phyloP scores from a whole-genome alignment of 306 rosid genomes.

The Carpinus fangiana region DNA sequence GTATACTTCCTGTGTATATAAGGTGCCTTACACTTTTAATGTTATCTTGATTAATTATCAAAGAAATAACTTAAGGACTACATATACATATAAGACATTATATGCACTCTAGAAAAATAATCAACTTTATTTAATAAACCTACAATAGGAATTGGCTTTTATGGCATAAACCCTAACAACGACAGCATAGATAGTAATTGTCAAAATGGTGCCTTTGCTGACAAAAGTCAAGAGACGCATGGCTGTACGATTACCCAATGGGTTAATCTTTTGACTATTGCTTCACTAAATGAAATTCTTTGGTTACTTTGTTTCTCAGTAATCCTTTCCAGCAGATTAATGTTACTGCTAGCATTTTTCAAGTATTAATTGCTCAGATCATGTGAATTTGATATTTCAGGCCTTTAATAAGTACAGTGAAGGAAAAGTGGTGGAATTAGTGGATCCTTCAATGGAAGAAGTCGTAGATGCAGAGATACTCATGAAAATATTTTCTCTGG shows the following conservation, averaged over 20 bases:
- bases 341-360: background rate
- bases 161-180: no score
- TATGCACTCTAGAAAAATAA: no score
- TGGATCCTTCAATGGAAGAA: slow-evolving; percentile 80
- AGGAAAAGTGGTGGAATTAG: slow-evolving; percentile 50
- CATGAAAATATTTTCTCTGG: slow-evolving; percentile 66
- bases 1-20: no score
- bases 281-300: background rate
- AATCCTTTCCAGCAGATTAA: background rate
- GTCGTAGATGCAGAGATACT: slow-evolving; percentile 54
- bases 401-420: slow-evolving; percentile 70
- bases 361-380: slow-evolving; percentile 8
- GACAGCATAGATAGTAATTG: background rate
- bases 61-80: no score
- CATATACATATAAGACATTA: no score
- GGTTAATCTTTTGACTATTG: no score
- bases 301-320: background rate
- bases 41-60: no score
- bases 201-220: background rate
- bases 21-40: no score
- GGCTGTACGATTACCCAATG: no score
- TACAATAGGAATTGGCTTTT: no score
- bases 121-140: no score
- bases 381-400: slow-evolving; percentile 41
- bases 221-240: background rate